Evolutionary conservation across 331 rosid genomes (phyloP).

Genomic region (Pyracantha coccinea): DNA sequence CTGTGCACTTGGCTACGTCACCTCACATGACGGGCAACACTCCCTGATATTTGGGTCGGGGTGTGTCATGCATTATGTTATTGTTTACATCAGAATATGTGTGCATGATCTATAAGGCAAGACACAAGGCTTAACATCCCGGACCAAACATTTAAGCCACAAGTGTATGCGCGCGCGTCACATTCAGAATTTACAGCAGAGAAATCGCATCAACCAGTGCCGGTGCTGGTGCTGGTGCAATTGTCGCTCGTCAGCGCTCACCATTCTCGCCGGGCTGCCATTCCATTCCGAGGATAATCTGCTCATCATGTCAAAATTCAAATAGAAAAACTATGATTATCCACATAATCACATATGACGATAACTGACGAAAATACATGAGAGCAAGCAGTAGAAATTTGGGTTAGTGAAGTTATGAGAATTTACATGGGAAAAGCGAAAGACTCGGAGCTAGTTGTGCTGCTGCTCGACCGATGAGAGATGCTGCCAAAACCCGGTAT

Average conservation of each 20-base stretch:
- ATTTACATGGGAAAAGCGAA: conserved; percentile 52
- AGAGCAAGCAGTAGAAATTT: not conserved
- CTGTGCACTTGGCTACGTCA: no score
- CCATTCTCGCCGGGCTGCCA: conserved; percentile 49
- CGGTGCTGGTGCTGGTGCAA: conserved; percentile 1
- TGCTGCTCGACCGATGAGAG: conserved; percentile 32
- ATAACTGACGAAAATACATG: not conserved
- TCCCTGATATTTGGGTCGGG: no score
- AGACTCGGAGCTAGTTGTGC: conserved; percentile 40
- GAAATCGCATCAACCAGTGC: conserved; percentile 22
- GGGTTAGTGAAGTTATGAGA: not conserved
- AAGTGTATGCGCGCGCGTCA: not conserved
- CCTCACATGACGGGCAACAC: no score
- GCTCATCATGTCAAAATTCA: not conserved
- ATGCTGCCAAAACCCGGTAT: conserved; percentile 16
- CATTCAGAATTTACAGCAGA: conserved; percentile 34
- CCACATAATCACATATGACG: not conserved
- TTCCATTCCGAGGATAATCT: conserved; percentile 37
- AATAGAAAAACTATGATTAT: not conserved
- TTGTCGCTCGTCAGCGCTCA: conserved; percentile 1
- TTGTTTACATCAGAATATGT: not conserved
- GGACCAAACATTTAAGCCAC: no score
- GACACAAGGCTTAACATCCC: not conserved
- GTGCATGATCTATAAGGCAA: not conserved
- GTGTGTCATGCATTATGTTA: no score